Evolutionary conservation across 345 rosid genomes (phyloP).

Genomic region (Cardamine occulta): DNA sequence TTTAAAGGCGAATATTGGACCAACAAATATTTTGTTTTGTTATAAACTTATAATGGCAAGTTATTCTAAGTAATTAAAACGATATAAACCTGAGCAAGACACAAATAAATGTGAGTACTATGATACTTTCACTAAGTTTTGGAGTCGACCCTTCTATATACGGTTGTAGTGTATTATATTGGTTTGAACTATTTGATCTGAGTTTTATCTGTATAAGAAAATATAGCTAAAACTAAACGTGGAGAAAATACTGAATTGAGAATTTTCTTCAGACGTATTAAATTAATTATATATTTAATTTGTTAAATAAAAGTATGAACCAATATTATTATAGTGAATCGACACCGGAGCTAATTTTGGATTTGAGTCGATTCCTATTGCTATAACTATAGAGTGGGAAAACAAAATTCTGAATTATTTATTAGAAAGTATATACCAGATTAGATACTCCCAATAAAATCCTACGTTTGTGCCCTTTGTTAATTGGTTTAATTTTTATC

Average conservation of each 20-base stretch:
- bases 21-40: background rate
- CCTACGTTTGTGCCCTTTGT: conserved; percentile 27
- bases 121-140: conserved; percentile 2
- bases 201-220: background rate
- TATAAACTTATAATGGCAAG: conserved; percentile 12
- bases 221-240: background rate
- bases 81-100: background rate
- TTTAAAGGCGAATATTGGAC: conserved; percentile 27
- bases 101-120: background rate
- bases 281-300: background rate
- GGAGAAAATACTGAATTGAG: background rate
- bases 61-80: background rate
- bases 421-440: background rate
- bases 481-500: conserved; percentile 12
- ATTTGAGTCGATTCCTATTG: background rate
- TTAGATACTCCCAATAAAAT: conserved; percentile 26
- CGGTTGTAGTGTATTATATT: background rate
- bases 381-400: background rate
- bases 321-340: background rate
- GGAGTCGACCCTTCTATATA: background rate
- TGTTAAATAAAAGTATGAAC: background rate
- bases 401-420: conserved; percentile 12
- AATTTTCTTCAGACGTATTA: background rate
- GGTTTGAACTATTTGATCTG: background rate
- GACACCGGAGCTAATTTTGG: background rate